These are phyloP conservation scores for Pseudogymnoascus sp. DNA, from an alignment of 2,329 filamentous ascomycete genomes.

Conservation along the genomic window DNA sequence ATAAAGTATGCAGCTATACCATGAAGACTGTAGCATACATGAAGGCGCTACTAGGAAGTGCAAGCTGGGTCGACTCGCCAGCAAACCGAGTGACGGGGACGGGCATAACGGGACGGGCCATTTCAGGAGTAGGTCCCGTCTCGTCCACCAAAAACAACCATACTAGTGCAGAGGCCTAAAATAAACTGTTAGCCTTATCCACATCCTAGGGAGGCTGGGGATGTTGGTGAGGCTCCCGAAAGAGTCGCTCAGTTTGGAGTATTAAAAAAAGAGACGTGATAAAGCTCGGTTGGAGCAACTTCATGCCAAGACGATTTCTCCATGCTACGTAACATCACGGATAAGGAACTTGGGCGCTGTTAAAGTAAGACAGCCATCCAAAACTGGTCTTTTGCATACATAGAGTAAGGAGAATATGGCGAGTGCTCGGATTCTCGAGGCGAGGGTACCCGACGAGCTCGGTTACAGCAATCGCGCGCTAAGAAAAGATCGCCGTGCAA, in stretches of 20 bases:
- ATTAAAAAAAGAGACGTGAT: not conserved
- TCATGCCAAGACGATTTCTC: not conserved
- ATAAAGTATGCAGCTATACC: too few relatives aligned
- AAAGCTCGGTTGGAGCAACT: not conserved
- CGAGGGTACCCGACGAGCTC: not conserved
- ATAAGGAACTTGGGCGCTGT: not conserved
- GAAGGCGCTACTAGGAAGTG: not conserved
- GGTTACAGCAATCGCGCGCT: slow-evolving; percentile 2
- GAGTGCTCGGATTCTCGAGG: not conserved
- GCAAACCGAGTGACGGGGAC: not conserved
- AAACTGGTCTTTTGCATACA: not conserved
- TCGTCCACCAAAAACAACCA: not conserved
- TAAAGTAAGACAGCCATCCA: not conserved
- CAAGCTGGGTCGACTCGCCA: not conserved
- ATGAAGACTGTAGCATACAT: not conserved
- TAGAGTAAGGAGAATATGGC: not conserved
- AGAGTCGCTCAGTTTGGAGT: not conserved
- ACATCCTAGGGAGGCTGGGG: not conserved
- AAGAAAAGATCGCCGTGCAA: not conserved
- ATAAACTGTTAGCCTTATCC: not conserved
- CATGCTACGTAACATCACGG: not conserved
- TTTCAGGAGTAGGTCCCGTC: slow-evolving; percentile 3
- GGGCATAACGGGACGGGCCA: not conserved
- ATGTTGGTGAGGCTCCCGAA: not conserved
- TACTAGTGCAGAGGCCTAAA: not conserved